These are phyloP conservation scores for Iodosphaeria phyllophila DNA, from an alignment of 2,329 filamentous ascomycete species.

Conservation along the genomic window DNA sequence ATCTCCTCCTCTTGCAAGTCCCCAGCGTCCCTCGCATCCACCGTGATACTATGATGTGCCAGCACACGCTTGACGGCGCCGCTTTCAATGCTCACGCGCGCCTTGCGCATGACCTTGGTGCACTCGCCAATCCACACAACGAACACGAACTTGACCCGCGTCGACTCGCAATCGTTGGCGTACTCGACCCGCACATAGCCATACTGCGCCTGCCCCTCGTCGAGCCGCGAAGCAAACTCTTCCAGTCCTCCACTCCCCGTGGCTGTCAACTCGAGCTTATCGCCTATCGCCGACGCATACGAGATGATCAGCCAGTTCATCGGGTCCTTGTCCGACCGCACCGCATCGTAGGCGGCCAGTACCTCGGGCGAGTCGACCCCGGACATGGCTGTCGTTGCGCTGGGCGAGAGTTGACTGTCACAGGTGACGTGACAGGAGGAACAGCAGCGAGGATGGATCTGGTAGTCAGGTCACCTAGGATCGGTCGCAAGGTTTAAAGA, in stretches of 20 bases:
- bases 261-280: conserved; percentile 32
- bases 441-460: too few relatives aligned
- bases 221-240: conserved; percentile 36
- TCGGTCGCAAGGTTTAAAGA: too few relatives aligned
- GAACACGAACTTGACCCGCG: conserved; percentile 48
- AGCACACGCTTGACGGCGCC: conserved; percentile 45
- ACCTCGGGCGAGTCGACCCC: conserved; percentile 39
- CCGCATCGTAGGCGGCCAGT: conserved; percentile 43
- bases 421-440: too few relatives aligned
- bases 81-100: conserved; percentile 47
- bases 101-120: conserved; percentile 52
- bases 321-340: conserved; percentile 45
- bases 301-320: conserved; percentile 51
- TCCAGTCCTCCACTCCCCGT: conserved; percentile 41
- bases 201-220: conserved; percentile 43
- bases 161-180: conserved; percentile 53
- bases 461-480: too few relatives aligned
- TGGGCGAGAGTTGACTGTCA: too few relatives aligned
- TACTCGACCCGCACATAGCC: conserved; percentile 49
- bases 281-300: conserved; percentile 33
- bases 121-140: conserved; percentile 49
- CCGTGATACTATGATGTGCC: conserved; percentile 44
- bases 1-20: conserved; percentile 45
- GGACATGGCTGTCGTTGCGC: conserved; percentile 23
- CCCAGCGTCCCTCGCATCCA: conserved; percentile 38